Evolutionary conservation across 192 early-diverging fungal species (phyloP), one percentile per base, ranked within the genome.

Genomic region (Coemansia sp.): DNA sequence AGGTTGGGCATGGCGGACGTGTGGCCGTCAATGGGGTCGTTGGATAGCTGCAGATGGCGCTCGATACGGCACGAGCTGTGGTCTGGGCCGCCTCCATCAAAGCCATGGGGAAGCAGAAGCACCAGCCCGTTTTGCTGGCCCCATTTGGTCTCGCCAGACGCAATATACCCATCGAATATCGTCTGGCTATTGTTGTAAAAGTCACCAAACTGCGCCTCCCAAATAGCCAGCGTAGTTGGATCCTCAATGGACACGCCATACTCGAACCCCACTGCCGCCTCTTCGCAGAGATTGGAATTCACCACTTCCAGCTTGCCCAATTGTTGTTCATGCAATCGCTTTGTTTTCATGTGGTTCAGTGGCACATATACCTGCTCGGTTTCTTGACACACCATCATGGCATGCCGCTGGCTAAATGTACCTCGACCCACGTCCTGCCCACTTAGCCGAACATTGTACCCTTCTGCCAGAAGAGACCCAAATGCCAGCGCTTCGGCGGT

Each of bases 141-240:
- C 96, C 96, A 98, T 69, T 98, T 98, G 59, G 87, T 81, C 68
- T 98, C 94, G 20, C 93, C 91, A 37, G 82, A 86, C 6, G 84
- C 72, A 37, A 98, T 61, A 68, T 88, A 97, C 0, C 91, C 94
- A 68, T 98, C 96, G 55, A 98, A 84, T 12, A 93, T 88, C 20
- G 95, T 88, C 69, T 98, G 93, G n/a, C 91, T 91, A 62, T 89
- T 91, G 67, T 96, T 96, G 83, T 92, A 96, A 75, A 98, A 98
- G 65, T 98, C 96, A 46, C 96, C 96, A 75, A 97, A 98, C 74
- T 98, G 95, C 6, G 94, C 94, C 70, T 96, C 95, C 96, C 96
- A 98, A 50, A 98, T 91, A 44, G 86, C 83, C n/a, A 98, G 79
- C n/a, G 84, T 81, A 53, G 90, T 83, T 15, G 96, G 96, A 13